phyloP scores from a whole-genome alignment of 192 early-diverging fungal genomes.

The Backusella circina region DNA sequence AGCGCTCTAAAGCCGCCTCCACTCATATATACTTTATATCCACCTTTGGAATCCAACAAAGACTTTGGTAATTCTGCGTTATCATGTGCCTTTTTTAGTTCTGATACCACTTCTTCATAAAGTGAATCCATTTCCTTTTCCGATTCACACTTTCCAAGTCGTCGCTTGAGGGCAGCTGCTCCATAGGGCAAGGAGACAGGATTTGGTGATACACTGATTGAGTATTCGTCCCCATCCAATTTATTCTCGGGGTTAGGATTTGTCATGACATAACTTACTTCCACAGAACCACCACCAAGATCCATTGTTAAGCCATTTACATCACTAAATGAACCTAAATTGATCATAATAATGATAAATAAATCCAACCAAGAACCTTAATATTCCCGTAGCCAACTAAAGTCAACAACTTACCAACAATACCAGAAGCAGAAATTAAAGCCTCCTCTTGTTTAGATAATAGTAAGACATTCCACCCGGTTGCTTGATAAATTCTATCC shows the following conservation, averaged over 20 bases:
- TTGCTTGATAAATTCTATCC: conserved; percentile 36
- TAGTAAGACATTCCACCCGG: conserved; percentile 36
- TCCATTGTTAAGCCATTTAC: conserved; percentile 51
- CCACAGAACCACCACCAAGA: conserved; percentile 51
- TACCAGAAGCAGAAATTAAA: conserved; percentile 44
- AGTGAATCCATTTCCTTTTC: conserved; percentile 15
- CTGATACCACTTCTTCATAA: conserved; percentile 26
- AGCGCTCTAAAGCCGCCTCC: conserved; percentile 53
- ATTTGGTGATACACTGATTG: conserved; percentile 23
- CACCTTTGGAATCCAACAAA: conserved; percentile 21
- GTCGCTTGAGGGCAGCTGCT: conserved; percentile 43
- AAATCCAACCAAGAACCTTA: background rate
- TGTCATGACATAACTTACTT: conserved; percentile 49
- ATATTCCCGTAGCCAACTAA: background rate
- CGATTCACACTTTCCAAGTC: conserved; percentile 27
- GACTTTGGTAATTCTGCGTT: conserved; percentile 14
- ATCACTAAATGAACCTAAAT: conserved; percentile 39
- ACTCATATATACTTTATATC: conserved; percentile 43
- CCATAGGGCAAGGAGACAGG: conserved; percentile 49
- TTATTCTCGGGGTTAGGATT: background rate
- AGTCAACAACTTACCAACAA: conserved; percentile 37
- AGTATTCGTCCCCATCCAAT: conserved; percentile 3
- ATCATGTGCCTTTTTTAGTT: conserved; percentile 34
- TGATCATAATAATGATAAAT: background rate
- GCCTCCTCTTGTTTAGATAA: conserved; percentile 50